Evolutionary conservation across 768 basidiomycete species (phyloP).

Genomic region (Pulveroboletus sp.): DNA sequence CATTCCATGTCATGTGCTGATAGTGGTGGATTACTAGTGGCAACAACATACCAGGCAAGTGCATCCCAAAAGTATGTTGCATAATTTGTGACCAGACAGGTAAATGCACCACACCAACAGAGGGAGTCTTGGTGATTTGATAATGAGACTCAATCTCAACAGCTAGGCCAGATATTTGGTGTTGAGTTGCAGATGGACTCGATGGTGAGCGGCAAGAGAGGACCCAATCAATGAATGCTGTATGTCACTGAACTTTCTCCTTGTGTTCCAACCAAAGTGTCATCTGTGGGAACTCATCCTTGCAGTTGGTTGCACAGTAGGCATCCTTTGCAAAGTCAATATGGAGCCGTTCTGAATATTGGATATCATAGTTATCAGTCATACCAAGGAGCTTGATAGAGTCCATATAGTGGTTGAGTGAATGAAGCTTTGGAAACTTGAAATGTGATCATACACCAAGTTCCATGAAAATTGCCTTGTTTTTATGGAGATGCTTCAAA

Average conservation of each 20-base stretch:
- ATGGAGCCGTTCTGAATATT: neutral
- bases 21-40: too few species aligned
- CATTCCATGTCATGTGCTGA: too few species aligned
- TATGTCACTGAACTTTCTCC: neutral
- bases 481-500: neutral
- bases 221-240: too few species aligned
- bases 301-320: neutral
- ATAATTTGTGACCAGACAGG: too few species aligned
- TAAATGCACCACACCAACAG: too few species aligned
- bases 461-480: neutral
- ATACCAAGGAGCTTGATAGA: neutral
- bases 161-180: too few species aligned
- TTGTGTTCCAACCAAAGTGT: neutral
- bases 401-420: neutral
- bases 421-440: neutral
- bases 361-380: neutral
- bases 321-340: neutral
- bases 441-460: neutral
- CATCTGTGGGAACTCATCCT: neutral
- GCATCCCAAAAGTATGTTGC: too few species aligned
- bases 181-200: too few species aligned
- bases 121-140: too few species aligned
- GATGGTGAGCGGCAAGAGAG: too few species aligned
- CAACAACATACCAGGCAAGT: too few species aligned
- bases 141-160: too few species aligned